Evolutionary conservation across 495 filamentous ascomycete species (phyloP), one percentile per base, ranked within the genome.

Genomic region (Bryoglossum gracile): DNA sequence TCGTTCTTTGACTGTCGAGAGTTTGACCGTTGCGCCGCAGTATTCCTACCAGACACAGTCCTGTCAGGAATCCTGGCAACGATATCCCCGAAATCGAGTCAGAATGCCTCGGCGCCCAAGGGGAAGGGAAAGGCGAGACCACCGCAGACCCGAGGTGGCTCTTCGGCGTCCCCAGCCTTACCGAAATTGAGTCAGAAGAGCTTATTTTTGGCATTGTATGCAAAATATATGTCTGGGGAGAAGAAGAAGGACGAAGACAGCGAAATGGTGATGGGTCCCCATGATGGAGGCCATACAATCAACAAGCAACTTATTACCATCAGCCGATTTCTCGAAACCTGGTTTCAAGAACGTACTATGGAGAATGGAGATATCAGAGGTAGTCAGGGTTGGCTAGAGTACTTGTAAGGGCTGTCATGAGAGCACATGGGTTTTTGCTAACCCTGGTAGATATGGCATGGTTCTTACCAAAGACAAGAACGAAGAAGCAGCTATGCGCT

Each of bases 1-100:
- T 87, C 92, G 0, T 87, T 88, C 58, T 97, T 99, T 58, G 92
- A 99, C 55, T 94, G 88, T 50, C 84, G 87, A 44, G 94, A 99
- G 66, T 97, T 81, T 60, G 91, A 97, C 57, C 88, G 94, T 43
- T 96, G 90, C 58, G 84, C 92, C 6, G 83, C 88, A 16, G 86
- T 94, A 37, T 95, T 96, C 59, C 71, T 96, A 0, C 87, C 88
- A 19, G 75, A 83, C 10, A 76, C 78, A 0, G 71, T 83, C n/a
- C 73, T 87, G 1, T 70, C 78, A 11, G 73, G 83, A 14, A 67
- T 84, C 42, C 57, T 82, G 23, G 63, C 77, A 8, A 55, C 73
- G 10, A 62, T 70, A 23, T 67, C 77, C 13, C 33, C 54, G 37
- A 55, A 51, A 44, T 46, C 22, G 8, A 41, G 8, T 28, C 53